These are phyloP conservation scores for Trichoderma sp. DNA, from an alignment of 2,329 filamentous ascomycete species.

Conservation along the genomic window DNA sequence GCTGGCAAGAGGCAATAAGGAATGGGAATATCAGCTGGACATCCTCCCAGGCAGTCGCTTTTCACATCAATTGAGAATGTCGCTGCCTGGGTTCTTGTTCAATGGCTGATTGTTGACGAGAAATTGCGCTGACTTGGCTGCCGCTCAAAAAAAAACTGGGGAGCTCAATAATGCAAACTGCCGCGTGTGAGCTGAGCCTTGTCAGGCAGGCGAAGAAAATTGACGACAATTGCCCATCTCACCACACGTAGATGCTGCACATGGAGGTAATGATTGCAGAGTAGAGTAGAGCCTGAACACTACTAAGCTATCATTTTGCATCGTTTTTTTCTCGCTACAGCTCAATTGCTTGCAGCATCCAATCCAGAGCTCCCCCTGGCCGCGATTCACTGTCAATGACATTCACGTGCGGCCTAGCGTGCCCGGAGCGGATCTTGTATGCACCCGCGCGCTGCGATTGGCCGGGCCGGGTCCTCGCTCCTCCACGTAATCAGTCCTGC, in stretches of 20 bases:
- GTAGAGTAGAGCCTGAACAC: not conserved
- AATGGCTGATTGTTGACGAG: not conserved
- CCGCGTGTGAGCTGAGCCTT: not conserved
- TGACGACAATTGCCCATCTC: not conserved
- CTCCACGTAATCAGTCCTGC: conserved; percentile 23
- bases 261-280: not conserved
- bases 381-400: conserved; percentile 1
- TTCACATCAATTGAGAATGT: not conserved
- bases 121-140: not conserved
- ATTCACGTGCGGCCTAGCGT: conserved; percentile 19
- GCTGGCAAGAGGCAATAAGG: not conserved
- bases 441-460: conserved; percentile 25
- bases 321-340: not conserved
- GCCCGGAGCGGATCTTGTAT: conserved; percentile 28
- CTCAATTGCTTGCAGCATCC: not conserved
- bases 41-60: not conserved
- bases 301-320: rapidly evolving
- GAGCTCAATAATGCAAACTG: not conserved
- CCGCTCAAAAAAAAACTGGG: not conserved
- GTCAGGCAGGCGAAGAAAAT: not conserved
- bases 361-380: not conserved
- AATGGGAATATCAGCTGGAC: not conserved
- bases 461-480: conserved; percentile 10
- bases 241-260: not conserved
- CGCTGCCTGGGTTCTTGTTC: not conserved